Evolutionary conservation across 2,329 filamentous ascomycete genomes (phyloP).

Genomic region (Botryotinia globosa): DNA sequence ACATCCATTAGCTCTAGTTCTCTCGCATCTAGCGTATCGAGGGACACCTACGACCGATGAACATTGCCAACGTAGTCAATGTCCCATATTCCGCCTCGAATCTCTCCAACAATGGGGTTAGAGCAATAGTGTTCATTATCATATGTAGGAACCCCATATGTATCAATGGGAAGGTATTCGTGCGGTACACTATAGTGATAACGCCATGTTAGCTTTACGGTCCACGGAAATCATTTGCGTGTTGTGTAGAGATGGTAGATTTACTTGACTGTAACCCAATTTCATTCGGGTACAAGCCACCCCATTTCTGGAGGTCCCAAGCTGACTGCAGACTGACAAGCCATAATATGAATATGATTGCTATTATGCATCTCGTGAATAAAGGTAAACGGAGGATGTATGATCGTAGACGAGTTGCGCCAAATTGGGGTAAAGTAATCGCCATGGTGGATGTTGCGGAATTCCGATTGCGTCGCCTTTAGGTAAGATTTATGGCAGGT

Average conservation of each 20-base stretch:
- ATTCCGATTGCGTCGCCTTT: neutral
- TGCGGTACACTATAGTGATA: slow-evolving; percentile 70
- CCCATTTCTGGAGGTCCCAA: slow-evolving; percentile 75
- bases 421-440: slow-evolving; percentile 51
- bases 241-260: slow-evolving; percentile 38
- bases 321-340: slow-evolving; percentile 64
- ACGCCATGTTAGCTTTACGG: neutral
- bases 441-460: slow-evolving; percentile 10
- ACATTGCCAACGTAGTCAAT: slow-evolving; percentile 79
- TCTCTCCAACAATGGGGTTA: slow-evolving; percentile 85
- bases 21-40: too few relatives aligned
- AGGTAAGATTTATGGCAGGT: neutral
- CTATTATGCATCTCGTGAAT: slow-evolving; percentile 71
- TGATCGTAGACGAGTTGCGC: slow-evolving; percentile 69
- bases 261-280: slow-evolving; percentile 68
- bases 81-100: slow-evolving; percentile 94
- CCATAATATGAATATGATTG: slow-evolving; percentile 68
- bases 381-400: slow-evolving; percentile 84
- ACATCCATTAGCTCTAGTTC: slow-evolving; percentile 4
- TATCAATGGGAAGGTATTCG: slow-evolving; percentile 89
- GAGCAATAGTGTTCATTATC: slow-evolving; percentile 72
- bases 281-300: slow-evolving; percentile 73
- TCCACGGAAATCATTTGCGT: neutral
- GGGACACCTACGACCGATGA: slow-evolving; percentile 76
- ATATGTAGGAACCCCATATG: slow-evolving; percentile 80